Percentiles rank a stretch among this genome's conserved stretches.
These are phyloP conservation scores for Ganoderma lucidum DNA, from an alignment of 1,284 basidiomycete genomes.

Conservation along the genomic window DNA sequence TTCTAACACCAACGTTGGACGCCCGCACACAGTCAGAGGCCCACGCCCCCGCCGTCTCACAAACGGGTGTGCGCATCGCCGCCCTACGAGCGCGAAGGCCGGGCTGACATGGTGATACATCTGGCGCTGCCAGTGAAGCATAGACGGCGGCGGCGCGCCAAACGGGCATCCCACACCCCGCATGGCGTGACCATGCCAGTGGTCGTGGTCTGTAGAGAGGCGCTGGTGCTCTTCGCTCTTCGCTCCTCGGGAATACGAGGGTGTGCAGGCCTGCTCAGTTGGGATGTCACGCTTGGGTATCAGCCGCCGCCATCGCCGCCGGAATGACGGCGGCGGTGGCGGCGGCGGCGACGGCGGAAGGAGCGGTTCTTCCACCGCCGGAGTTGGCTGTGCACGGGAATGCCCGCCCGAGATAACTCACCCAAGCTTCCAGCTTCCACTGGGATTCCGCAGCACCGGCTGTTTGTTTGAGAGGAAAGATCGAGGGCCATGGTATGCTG, in stretches of 20 bases:
- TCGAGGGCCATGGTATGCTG: neutral
- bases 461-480: neutral
- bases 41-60: neutral
- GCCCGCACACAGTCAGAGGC: neutral
- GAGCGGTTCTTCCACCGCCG: conserved; percentile 1
- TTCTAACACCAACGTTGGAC: neutral
- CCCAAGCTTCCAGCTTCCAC: neutral
- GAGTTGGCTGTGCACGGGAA: too few species aligned
- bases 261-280: neutral
- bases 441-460: conserved; percentile 1
- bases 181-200: neutral
- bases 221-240: neutral
- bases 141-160: neutral
- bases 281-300: neutral
- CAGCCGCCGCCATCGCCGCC: neutral
- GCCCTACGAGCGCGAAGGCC: neutral
- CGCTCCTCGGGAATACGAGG: neutral
- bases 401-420: neutral
- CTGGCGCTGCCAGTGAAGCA: conserved; percentile 4
- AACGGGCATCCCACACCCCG: neutral
- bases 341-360: neutral
- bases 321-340: neutral
- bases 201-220: neutral
- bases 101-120: neutral
- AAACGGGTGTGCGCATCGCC: neutral